These are phyloP conservation scores for Erythrophleum ivorense DNA, from an alignment of 331 rosid genomes.

Conservation along the genomic window DNA sequence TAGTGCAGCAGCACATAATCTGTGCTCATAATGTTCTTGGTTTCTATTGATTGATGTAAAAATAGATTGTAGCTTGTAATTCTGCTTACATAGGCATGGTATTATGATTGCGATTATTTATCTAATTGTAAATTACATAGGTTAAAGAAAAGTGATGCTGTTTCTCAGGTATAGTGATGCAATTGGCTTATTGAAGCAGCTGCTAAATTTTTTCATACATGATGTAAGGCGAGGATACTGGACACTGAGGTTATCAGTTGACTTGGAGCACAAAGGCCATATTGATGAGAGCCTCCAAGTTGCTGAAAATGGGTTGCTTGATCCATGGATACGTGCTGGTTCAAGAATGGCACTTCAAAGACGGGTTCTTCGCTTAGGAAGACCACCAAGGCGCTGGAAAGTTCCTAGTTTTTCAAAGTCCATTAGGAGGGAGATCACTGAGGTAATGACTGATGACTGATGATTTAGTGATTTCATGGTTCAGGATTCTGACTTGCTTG, in stretches of 20 bases:
- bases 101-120: constrained; percentile 17
- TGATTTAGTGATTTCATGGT: constrained; percentile 25
- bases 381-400: constrained; percentile 98
- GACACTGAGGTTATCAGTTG: constrained; percentile 78
- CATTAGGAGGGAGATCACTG: constrained; percentile 66
- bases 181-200: constrained; percentile 62
- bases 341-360: constrained; percentile 88
- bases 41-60: constrained; percentile 22
- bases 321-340: constrained; percentile 92
- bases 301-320: constrained; percentile 80
- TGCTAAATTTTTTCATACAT: constrained; percentile 58
- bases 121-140: constrained; percentile 25
- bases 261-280: constrained; percentile 86
- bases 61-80: neutral
- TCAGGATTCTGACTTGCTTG: constrained; percentile 33
- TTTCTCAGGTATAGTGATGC: constrained; percentile 77
- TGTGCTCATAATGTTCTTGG: constrained; percentile 4
- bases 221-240: constrained; percentile 92
- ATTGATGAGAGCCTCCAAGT: constrained; percentile 79
- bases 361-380: constrained; percentile 86
- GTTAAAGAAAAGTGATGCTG: constrained; percentile 33
- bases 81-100: constrained; percentile 7
- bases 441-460: constrained; percentile 65
- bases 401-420: constrained; percentile 76
- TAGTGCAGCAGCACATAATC: neutral